A percentile compares a stretch with the other conserved stretches of the same genome.
phyloP scores from a whole-genome alignment of 2,329 filamentous ascomycete genomes.

The Arthrobotrys conoides region DNA sequence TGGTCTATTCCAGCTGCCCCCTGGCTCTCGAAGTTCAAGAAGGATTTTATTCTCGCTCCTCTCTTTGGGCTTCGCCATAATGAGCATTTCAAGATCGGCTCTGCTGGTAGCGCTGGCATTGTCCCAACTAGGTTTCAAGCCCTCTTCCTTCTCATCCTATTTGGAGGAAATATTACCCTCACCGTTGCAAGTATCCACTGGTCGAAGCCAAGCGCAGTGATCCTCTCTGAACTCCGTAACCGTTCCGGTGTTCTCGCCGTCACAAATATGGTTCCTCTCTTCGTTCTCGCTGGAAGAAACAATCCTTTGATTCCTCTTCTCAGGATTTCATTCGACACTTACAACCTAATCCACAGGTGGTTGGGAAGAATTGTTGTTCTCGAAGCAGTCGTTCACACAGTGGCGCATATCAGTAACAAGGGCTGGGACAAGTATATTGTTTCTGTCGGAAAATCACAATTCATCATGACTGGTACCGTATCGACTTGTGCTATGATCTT shows the following conservation, averaged over 20 bases:
- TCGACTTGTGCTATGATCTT: constrained; percentile 74
- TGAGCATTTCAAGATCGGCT: constrained; percentile 78
- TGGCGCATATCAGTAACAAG: constrained; percentile 72
- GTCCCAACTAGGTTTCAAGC: constrained; percentile 84
- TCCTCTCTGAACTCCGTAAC: constrained; percentile 74
- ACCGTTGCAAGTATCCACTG: constrained; percentile 78
- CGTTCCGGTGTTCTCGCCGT: constrained; percentile 79
- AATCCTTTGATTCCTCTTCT: constrained; percentile 81
- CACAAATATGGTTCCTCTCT: constrained; percentile 84
- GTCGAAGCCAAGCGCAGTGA: constrained; percentile 68
- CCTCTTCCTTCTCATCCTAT: constrained; percentile 77
- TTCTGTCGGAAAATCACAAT: constrained; percentile 14
- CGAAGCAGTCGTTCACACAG: constrained; percentile 77
- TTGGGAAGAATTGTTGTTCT: constrained; percentile 81
- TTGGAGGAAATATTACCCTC: constrained; percentile 82
- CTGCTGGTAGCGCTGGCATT: constrained; percentile 79
- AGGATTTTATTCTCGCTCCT: constrained; percentile 78
- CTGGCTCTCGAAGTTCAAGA: constrained; percentile 71
- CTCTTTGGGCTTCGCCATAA: constrained; percentile 83
- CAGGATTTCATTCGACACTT: constrained; percentile 84
- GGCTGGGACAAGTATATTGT: constrained; percentile 59
- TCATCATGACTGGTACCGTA: constrained; percentile 63
- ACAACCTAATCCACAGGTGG: constrained; percentile 86
- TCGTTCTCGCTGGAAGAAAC: constrained; percentile 81
- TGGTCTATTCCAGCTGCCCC: constrained; percentile 45